Conservation (phyloP, 1,139 yeast genomes). For the Geotrichum phurueaensis region DNA sequence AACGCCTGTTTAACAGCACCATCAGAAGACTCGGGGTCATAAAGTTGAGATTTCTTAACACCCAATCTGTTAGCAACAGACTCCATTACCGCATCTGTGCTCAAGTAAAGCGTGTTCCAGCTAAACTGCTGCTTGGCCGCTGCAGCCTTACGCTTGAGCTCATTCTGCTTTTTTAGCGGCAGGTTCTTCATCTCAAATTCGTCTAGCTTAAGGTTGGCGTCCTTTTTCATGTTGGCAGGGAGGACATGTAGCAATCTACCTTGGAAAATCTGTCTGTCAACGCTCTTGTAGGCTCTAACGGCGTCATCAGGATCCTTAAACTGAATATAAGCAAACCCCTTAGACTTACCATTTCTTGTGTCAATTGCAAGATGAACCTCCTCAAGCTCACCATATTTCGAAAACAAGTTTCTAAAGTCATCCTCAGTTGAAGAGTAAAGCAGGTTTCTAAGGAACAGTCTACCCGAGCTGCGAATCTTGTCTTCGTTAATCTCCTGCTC, state of each 20-base stretch:
- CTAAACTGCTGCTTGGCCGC: slow-evolving; percentile 83
- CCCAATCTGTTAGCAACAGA: slow-evolving; percentile 85
- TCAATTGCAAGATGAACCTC: slow-evolving; percentile 85
- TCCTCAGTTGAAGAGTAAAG: slow-evolving; percentile 73
- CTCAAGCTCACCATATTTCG: slow-evolving; percentile 39
- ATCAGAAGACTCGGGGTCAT: slow-evolving; percentile 79
- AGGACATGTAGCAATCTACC: slow-evolving; percentile 88
- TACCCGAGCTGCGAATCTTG: slow-evolving; percentile 63
- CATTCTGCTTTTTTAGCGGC: slow-evolving; percentile 87
- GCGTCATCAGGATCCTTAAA: slow-evolving; percentile 67
- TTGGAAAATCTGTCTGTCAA: slow-evolving; percentile 88
- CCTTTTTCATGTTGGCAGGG: slow-evolving; percentile 76
- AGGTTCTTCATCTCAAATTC: slow-evolving; percentile 85
- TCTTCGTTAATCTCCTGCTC: slow-evolving; percentile 45
- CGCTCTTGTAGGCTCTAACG: slow-evolving; percentile 57
- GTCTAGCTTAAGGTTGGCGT: slow-evolving; percentile 60
- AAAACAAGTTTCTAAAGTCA: slow-evolving; percentile 61
- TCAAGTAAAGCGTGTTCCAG: slow-evolving; percentile 93
- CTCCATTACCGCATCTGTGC: slow-evolving; percentile 84
- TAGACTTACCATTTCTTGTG: slow-evolving; percentile 81
- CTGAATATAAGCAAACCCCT: slow-evolving; percentile 87
- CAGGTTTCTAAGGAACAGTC: slow-evolving; percentile 84
- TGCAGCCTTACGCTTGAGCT: slow-evolving; percentile 72
- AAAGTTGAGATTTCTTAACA: slow-evolving; percentile 69
- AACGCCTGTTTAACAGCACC: slow-evolving; percentile 97